A percentile compares a stretch with the other conserved stretches of the same genome.
phyloP scores from a whole-genome alignment of 2,329 filamentous ascomycete species.

The Aureobasidium vineae region DNA sequence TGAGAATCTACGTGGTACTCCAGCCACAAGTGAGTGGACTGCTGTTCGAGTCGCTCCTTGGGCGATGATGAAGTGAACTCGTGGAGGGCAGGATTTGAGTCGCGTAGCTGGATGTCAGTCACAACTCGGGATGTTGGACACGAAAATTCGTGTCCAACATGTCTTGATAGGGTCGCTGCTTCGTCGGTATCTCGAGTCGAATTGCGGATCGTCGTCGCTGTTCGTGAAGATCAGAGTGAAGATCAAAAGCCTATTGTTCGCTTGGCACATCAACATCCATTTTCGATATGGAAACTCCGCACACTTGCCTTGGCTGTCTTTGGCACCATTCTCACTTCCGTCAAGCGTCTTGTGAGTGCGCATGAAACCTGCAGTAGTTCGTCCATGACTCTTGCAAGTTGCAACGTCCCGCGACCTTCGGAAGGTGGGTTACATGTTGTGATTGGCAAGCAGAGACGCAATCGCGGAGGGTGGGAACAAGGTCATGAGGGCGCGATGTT shows the following conservation, averaged over 20 bases:
- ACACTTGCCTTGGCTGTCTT: conserved; percentile 9
- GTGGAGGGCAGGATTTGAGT: not conserved
- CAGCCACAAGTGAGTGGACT: not conserved
- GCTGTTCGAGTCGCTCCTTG: not conserved
- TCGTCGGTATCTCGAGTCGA: conserved; percentile 13
- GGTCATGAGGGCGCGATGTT: not conserved
- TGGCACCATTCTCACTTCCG: conserved; percentile 12
- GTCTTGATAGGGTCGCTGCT: conserved; percentile 10
- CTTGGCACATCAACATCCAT: not conserved
- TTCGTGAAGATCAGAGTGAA: conserved; percentile 5
- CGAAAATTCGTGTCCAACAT: not conserved
- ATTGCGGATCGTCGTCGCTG: conserved; percentile 14
- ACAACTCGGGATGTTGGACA: not conserved
- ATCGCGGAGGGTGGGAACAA: conserved; percentile 14
- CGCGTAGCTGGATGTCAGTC: not conserved
- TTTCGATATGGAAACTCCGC: conserved; percentile 9
- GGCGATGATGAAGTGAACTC: not conserved
- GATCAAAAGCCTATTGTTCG: conserved; percentile 18
- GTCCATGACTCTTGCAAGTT: conserved; percentile 16
- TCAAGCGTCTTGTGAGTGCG: not conserved
- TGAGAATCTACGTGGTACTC: not conserved
- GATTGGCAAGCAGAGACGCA: conserved; percentile 14
- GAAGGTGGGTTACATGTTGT: not conserved
- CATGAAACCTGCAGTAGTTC: conserved; percentile 24
- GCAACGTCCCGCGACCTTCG: conserved; percentile 7